Conservation (phyloP, 352 stramenopile species). For the Pythium brachiatum region DNA sequence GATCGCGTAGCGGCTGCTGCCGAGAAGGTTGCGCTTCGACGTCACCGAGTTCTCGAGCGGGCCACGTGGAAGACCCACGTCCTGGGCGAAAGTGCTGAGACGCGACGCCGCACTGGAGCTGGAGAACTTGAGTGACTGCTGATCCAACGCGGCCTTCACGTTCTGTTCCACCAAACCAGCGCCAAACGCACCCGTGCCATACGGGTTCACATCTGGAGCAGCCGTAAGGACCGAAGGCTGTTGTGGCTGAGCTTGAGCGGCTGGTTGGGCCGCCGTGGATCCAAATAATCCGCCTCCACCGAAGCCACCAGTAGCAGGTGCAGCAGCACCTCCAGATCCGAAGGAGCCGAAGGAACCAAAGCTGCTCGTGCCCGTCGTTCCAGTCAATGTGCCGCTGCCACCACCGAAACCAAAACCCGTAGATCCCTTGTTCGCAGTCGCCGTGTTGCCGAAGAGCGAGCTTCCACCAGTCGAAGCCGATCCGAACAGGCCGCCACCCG, state of each 20-base stretch:
- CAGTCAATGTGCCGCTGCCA: slow-evolving; percentile 2
- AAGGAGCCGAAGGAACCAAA: slow-evolving; percentile 26
- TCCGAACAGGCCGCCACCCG: background rate
- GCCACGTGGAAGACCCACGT: slow-evolving; percentile 66
- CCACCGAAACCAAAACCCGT: slow-evolving; percentile 18
- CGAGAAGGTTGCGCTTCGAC: slow-evolving; percentile 53
- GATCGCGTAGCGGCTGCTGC: slow-evolving; percentile 36
- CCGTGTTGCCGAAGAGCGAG: slow-evolving; percentile 15
- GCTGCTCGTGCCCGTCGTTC: slow-evolving; percentile 6
- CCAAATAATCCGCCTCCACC: slow-evolving; percentile 17
- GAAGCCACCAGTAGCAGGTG: slow-evolving; percentile 2
- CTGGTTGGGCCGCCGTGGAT: slow-evolving; percentile 5
- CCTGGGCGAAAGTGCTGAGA: slow-evolving; percentile 57
- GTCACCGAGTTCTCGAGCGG: slow-evolving; percentile 51
- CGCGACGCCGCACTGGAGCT: slow-evolving; percentile 46
- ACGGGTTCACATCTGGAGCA: slow-evolving; percentile 49
- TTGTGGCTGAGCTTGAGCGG: slow-evolving; percentile 14
- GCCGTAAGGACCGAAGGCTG: slow-evolving; percentile 38
- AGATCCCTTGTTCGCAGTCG: slow-evolving; percentile 11
- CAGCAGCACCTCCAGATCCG: slow-evolving; percentile 8
- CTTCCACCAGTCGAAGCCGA: background rate
- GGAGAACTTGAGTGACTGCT: slow-evolving; percentile 19
- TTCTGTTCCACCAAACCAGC: slow-evolving; percentile 49
- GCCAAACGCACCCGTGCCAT: slow-evolving; percentile 49
- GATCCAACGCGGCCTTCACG: slow-evolving; percentile 27